Evolutionary conservation across 2,329 filamentous ascomycete genomes (phyloP).

Genomic region (Anthostomella pinea): DNA sequence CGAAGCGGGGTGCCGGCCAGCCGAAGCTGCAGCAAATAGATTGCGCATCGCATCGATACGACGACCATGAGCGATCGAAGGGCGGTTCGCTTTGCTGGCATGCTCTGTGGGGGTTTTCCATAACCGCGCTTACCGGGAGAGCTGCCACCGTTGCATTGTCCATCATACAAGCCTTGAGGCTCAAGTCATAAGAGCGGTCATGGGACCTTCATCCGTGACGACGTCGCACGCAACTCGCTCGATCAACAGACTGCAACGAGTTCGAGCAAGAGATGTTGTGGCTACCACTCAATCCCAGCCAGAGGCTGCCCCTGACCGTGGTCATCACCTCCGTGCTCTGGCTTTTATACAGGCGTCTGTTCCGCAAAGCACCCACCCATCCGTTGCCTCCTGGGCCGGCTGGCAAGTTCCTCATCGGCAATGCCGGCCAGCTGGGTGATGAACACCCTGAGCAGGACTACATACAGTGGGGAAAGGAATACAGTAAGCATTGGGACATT

Average conservation of each 20-base stretch:
- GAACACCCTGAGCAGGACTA: constrained; percentile 33
- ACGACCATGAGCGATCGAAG: too few relatives aligned
- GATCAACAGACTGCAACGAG: background rate
- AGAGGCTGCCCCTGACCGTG: constrained; percentile 6
- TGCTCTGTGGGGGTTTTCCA: too few relatives aligned
- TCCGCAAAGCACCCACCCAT: constrained; percentile 8
- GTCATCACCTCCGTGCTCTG: constrained; percentile 7
- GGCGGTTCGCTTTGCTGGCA: too few relatives aligned
- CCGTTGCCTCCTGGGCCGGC: constrained; percentile 31
- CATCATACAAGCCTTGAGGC: too few relatives aligned
- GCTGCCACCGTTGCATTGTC: too few relatives aligned
- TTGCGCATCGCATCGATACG: too few relatives aligned
- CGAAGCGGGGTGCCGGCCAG: too few relatives aligned
- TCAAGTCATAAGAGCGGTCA: too few relatives aligned
- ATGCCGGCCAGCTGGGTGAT: constrained; percentile 28
- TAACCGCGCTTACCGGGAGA: too few relatives aligned
- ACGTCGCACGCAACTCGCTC: background rate
- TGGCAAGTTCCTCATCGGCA: constrained; percentile 29
- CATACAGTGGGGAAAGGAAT: constrained; percentile 30
- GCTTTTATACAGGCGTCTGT: constrained; percentile 8
- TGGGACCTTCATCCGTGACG: too few relatives aligned
- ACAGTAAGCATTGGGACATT: constrained; percentile 23
- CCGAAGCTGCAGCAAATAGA: too few relatives aligned
- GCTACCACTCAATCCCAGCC: background rate
- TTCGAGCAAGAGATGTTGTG: background rate